A percentile compares a stretch with the other conserved stretches of the same genome.
phyloP scores from a whole-genome alignment of 2,329 filamentous ascomycete genomes.

The Cladophialophora chaetospira region DNA sequence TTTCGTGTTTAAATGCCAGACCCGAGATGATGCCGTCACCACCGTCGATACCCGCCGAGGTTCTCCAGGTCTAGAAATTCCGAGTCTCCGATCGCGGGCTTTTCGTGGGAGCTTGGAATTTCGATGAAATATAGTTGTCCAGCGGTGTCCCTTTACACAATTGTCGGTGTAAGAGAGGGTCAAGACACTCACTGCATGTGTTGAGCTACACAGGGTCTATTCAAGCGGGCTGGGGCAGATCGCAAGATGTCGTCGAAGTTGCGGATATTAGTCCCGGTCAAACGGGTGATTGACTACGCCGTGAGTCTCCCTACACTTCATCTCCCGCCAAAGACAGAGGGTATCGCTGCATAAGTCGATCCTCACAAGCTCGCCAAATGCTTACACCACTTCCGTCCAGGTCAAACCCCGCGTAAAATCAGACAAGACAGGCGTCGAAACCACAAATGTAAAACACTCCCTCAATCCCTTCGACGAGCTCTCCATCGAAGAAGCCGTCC shows the following conservation, averaged over 20 bases:
- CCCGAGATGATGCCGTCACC: conserved; percentile 14
- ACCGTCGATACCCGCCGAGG: not conserved
- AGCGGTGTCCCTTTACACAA: too few relatives aligned
- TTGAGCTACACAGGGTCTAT: not conserved
- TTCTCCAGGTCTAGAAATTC: not conserved
- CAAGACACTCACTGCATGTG: too few relatives aligned
- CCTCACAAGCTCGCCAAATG: not conserved
- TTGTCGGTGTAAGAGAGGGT: too few relatives aligned
- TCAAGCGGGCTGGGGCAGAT: not conserved
- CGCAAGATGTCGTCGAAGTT: conserved; percentile 52
- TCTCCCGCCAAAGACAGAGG: too few relatives aligned
- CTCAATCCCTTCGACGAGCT: conserved; percentile 99
- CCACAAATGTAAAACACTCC: conserved; percentile 89
- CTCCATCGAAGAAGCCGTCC: conserved; percentile 92
- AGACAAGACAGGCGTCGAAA: conserved; percentile 83
- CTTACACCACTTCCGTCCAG: conserved; percentile 41
- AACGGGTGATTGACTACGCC: conserved; percentile 85
- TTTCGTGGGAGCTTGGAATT: not conserved
- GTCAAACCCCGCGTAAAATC: conserved; percentile 72
- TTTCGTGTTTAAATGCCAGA: not conserved
- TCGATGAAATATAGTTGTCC: too few relatives aligned
- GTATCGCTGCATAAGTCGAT: not conserved
- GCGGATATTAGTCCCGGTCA: conserved; percentile 77
- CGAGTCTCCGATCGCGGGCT: conserved; percentile 18
- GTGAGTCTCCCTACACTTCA: conserved; percentile 56